Evolutionary conservation across 345 rosid species (phyloP), one percentile per base, ranked within the genome.

Genomic region (Populus pruinosa): DNA sequence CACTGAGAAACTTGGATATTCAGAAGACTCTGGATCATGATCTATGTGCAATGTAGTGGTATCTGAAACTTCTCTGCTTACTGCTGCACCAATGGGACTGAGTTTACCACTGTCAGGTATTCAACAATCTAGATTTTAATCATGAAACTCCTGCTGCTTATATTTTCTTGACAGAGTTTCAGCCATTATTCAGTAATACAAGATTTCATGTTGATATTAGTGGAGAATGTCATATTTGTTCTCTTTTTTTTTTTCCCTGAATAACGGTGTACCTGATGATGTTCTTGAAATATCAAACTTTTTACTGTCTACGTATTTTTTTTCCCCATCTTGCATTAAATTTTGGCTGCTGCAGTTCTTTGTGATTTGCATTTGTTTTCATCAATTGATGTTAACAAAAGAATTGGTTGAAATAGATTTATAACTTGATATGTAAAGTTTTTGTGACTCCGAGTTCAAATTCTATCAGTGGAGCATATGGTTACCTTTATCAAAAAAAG

Each of bases 1-100:
- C 94, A 90, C 77, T 94, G 87, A 93, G 79, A 53, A 61, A 29
- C 64, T 36, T 27, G 66, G 67, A 66, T 25, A 13, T 69, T 69
- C 69, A 10, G 53, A 68, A 53, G 72, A 31, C 8, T 21, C 25
- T 59, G 29, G 25, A 59, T n/a, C 63, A 59, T 8, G 4, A 21
- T 59, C 63, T 8, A n/a, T 59, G 63, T 59, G 63, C 63, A 59
- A 3, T 59, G 1, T 59, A 59, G 29, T 59, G 63, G 29, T 59
- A n/a, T 59, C 29, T n/a, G 63, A 59, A 59, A 23, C 16, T n/a
- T 59, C 63, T 2, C 4, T 59, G 63, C 29, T 59, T 23, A 23
- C 16, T 59, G 63, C 14, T n/a, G 27, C 25, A 3, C 63, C 29
- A n/a, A n/a, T n/a, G 27, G 63, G 27, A n/a, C 29, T 10, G 29